Conservation (phyloP, 2,329 filamentous ascomycete species). For the Xylaria arbuscula region DNA sequence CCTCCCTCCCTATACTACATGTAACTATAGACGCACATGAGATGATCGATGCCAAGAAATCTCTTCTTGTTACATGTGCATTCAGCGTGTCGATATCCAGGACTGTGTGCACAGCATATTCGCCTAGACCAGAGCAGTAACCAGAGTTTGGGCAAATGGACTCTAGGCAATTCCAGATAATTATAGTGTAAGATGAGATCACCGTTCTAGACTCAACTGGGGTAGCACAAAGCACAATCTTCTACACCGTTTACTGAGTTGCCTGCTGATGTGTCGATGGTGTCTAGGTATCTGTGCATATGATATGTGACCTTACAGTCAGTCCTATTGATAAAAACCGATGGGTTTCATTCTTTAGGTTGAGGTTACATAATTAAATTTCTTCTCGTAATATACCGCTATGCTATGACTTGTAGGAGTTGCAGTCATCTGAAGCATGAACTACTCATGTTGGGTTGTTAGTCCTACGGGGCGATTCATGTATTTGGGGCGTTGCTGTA, state of each 20-base stretch:
- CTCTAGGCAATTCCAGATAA: neutral
- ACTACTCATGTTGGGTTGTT: too few relatives aligned
- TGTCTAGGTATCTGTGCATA: neutral
- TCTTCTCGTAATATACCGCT: too few relatives aligned
- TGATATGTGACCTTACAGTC: neutral
- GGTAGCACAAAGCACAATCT: conserved; percentile 5
- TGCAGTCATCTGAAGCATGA: too few relatives aligned
- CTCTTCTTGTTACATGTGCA: neutral
- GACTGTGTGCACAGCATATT: conserved; percentile 6
- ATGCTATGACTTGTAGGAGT: too few relatives aligned
- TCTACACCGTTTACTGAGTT: conserved; percentile 6
- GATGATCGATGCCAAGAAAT: conserved; percentile 20
- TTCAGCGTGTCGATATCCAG: neutral
- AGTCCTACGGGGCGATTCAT: too few relatives aligned
- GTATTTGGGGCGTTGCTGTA: too few relatives aligned
- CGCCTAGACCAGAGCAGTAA: neutral
- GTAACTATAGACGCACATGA: conserved; percentile 12
- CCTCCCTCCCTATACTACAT: neutral
- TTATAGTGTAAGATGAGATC: conserved; percentile 12
- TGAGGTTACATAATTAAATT: too few relatives aligned
- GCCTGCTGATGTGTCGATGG: neutral
- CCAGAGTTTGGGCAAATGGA: neutral
- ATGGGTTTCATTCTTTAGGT: too few relatives aligned
- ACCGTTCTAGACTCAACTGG: neutral
- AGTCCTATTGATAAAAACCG: too few relatives aligned